Evolutionary conservation across 1,284 basidiomycete species (phyloP).

Genomic region (Leccinum fuscescens): DNA sequence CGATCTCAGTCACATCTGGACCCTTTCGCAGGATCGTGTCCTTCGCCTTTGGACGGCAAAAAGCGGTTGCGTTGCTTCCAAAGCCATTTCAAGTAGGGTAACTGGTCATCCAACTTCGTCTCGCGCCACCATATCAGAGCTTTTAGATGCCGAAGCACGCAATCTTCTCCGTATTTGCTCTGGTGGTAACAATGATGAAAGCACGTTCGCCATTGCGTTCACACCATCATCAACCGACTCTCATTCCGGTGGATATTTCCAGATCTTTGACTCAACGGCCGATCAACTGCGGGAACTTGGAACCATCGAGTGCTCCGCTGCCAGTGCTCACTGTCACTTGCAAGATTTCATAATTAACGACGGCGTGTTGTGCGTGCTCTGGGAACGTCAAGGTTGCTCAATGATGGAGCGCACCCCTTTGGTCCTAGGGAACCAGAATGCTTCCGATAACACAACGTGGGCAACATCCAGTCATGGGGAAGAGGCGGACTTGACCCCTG

Average conservation of each 20-base stretch:
- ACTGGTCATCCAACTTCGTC: constrained; percentile 21
- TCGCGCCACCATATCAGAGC: constrained; percentile 39
- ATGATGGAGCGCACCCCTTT: constrained; percentile 58
- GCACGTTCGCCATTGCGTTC: constrained; percentile 56
- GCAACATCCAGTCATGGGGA: constrained; percentile 52
- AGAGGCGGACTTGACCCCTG: constrained; percentile 78
- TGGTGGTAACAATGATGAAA: constrained; percentile 41
- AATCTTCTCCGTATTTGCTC: constrained; percentile 61
- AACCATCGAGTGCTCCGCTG: constrained; percentile 54
- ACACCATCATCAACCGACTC: constrained; percentile 62
- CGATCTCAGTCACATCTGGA: constrained; percentile 72
- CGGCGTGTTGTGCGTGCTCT: constrained; percentile 59
- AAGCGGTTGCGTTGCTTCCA: constrained; percentile 65
- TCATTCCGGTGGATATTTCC: constrained; percentile 69
- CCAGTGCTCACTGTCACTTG: constrained; percentile 65
- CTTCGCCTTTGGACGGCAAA: constrained; percentile 80
- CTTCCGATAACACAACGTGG: constrained; percentile 46
- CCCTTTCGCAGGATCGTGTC: constrained; percentile 84
- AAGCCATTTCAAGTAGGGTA: constrained; percentile 40
- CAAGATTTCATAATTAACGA: constrained; percentile 68
- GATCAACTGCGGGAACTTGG: constrained; percentile 59
- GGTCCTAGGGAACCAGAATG: constrained; percentile 37
- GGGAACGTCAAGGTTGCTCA: constrained; percentile 78
- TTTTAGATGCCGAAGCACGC: constrained; percentile 58
- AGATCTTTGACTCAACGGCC: constrained; percentile 50